Evolutionary conservation across 2,329 filamentous ascomycete species (phyloP), one percentile per base, ranked within the genome.

Genomic region (Catunica adiposa): DNA sequence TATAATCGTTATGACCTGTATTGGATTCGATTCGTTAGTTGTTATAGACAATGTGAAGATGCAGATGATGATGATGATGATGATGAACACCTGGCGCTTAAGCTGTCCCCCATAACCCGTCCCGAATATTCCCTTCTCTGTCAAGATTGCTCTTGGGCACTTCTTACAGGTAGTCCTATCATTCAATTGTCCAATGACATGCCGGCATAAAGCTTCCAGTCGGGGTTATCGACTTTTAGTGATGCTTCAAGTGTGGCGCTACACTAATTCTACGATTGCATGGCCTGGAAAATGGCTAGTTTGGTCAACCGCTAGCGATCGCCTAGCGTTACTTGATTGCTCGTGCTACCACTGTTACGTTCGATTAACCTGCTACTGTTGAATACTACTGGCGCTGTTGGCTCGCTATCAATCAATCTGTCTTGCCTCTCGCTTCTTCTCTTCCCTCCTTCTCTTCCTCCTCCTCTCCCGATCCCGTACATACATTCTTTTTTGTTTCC

Each of bases 401-500:
- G 29, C 37, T 50, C 22, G 23, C 48, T 51, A 50, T 34, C 29
- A 51, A 51, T 55, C 52, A 55, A 40, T 46, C 38, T 46, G 46
- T 47, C 52, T 50, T 52, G 31, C 40, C 23, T 31, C 38, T 38
- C 40, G 20, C 50, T 37, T 54, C 31, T 37, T 26, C 38, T 46
- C 17, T 38, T 47, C 20, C 31, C 25, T 40, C 54, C 34, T 47
- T 31, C 44, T 14, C 34, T 53, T 47, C 29, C 51, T 56, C 50
- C 40, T 20, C n/a, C 42, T 37, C 48, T 40, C 34, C 23, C 51
- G 42, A 48, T 57, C 29, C 34, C 53, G 31, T 38, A n/a, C 29
- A 31, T 56, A 31, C 22, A 37, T 50, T 26, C 46, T 38, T 50
- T 55, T 44, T 44, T 22, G 15, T n/a, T 6, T 17, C 20, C 20